These are phyloP conservation scores for Penicillium samsonianum DNA, from an alignment of 495 filamentous ascomycete species.

Conservation along the genomic window DNA sequence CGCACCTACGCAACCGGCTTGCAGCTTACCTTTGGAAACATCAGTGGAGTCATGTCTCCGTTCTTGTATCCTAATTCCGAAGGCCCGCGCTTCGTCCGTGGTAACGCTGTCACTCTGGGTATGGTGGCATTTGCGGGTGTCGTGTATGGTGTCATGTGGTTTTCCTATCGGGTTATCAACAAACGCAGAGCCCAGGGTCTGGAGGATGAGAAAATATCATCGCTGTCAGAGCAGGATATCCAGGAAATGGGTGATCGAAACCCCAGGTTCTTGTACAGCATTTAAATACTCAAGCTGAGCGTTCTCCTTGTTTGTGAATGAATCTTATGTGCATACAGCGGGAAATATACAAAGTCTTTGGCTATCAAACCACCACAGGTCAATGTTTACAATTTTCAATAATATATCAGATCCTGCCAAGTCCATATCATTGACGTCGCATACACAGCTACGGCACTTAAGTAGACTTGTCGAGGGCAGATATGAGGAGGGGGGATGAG, in stretches of 20 bases:
- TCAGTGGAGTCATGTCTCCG: conserved; percentile 66
- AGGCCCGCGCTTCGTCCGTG: conserved; percentile 43
- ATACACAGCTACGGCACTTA: too few relatives aligned
- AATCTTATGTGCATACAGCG: background rate
- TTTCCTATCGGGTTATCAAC: conserved; percentile 57
- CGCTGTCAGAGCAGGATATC: conserved; percentile 63
- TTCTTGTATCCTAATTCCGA: conserved; percentile 52
- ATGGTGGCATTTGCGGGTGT: conserved; percentile 41
- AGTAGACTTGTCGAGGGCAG: too few relatives aligned
- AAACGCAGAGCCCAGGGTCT: conserved; percentile 52
- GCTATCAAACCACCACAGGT: background rate
- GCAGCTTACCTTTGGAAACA: conserved; percentile 67
- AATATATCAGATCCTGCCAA: background rate
- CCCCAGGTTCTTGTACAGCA: conserved; percentile 60
- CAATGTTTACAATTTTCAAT: background rate
- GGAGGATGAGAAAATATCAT: conserved; percentile 54
- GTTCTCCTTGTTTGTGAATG: background rate
- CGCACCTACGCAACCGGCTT: conserved; percentile 68
- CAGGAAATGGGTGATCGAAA: conserved; percentile 70
- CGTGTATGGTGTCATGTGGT: conserved; percentile 55
- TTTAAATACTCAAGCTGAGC: conserved; percentile 27
- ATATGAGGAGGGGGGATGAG: too few relatives aligned
- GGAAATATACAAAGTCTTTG: background rate
- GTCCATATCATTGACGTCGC: background rate
- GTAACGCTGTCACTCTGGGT: conserved; percentile 51